Percentiles rank a stretch among this genome's conserved stretches.
Evolutionary conservation across 352 stramenopile genomes (phyloP).

Genomic region (Globisporangium splendens): DNA sequence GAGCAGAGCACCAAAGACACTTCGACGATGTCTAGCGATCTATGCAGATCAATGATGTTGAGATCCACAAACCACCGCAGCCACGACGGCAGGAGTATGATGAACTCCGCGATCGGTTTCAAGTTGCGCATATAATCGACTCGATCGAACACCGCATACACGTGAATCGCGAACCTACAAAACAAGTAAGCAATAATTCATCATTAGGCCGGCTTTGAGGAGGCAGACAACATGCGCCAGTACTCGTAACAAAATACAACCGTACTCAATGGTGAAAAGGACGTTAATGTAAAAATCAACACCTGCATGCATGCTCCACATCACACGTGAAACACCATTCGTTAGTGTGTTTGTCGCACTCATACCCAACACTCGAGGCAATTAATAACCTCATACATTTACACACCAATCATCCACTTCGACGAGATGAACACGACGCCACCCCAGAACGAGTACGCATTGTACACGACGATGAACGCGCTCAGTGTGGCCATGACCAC

Average conservation of each 20-base stretch:
- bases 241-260: neutral
- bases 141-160: constrained; percentile 65
- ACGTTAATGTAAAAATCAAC: constrained; percentile 59
- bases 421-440: constrained; percentile 22
- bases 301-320: constrained; percentile 15
- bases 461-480: constrained; percentile 61
- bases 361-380: no score
- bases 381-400: no score
- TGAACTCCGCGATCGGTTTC: constrained; percentile 52
- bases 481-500: constrained; percentile 47
- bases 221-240: neutral
- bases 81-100: constrained; percentile 67
- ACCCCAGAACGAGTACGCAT: constrained; percentile 64
- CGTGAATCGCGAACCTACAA: constrained; percentile 39
- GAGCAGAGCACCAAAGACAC: constrained; percentile 43
- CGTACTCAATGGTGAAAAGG: constrained; percentile 71
- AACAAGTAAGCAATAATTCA: no score
- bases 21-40: constrained; percentile 10
- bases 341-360: neutral
- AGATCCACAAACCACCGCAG: neutral
- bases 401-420: constrained; percentile 48
- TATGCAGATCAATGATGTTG: constrained; percentile 10
- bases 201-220: neutral
- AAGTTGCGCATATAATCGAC: constrained; percentile 51
- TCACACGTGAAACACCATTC: neutral